Base-by-base conservation (phyloP, 1,284 basidiomycete genomes). In the Malassezia furfur region DNA sequence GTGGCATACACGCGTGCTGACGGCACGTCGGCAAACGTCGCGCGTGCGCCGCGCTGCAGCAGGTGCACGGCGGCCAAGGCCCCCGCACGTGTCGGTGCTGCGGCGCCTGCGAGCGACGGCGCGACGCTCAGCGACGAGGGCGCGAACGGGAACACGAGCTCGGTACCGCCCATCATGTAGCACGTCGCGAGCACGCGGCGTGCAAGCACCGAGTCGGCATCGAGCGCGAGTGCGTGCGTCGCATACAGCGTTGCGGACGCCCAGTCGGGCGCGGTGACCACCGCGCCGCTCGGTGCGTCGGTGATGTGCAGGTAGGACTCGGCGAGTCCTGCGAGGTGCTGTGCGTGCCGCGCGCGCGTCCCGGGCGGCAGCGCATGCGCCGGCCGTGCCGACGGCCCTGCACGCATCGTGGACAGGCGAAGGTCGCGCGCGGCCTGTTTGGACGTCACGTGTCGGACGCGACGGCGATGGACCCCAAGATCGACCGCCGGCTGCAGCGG, bases 401-500 rank as follows among this genome's bases (percentile, higher is more conserved):
- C 11, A 15, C 15, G 15, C 39, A 28, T 28, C 25, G 25, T 28
- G 3, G 25, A 7, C 25, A 4, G 10, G 39, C 39, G 17, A 40
- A 21, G 4, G 21, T 40, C 21, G 39, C 19, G 25, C 25, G 25
- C 25, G 25, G 25, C 25, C 14, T 48, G 47, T 48, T 48, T 48
- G 11, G 47, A 48, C 5, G 47, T 31, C 21, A 19, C 19, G 34
- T 22, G 34, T 35, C 32, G 11, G 8, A n/a, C 22, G 22, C 48
- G 32, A 19, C 56, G 25, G 43, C n/a, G 9, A 60, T 65, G 3
- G 70, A 73, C 41, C 60, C 67, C 2, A 68, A 67, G 49, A 68
- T 74, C 50, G 59, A 64, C 8, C 63, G 71, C 11, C 62, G 71
- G 14, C 52, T 74, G 34, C 54, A 59, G 3, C 49, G 87, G 46